Evolutionary conservation across 2,329 filamentous ascomycete species (phyloP), one percentile per base, ranked within the genome.

Genomic region (Aspergillus calidoustus): DNA sequence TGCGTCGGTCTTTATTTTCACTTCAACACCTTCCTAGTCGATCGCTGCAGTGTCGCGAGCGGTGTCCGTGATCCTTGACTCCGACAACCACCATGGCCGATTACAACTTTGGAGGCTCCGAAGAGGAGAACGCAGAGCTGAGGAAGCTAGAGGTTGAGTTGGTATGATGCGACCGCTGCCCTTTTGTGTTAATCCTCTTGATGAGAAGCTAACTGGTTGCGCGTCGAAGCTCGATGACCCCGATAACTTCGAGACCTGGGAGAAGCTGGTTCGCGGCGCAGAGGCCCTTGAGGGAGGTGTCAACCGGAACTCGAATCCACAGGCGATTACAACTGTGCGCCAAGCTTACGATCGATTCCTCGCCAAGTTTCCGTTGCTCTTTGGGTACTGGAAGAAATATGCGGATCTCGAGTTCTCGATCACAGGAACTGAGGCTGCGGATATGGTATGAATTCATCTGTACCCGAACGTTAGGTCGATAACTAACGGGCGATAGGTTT

Each of bases 331-430:
- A 22, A 89, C 92, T 11, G 90, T 93, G 59, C 90, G 95, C 78
- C 88, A 91, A 76, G 87, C 91, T 65, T 98, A 96, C 81, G 93
- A 99, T 76, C 88, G 91, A 52, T 96, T 99, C 74, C 89, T 99
- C 23, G 87, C 91, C 64, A 97, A 97, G 74, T 99, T 97, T 68
- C 95, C 95, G 3, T 85, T 98, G 11, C 87, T 98, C 44, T 99
- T 98, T 72, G 95, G 94, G 56, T 99, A 98, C 82, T 99, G 95
- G 95, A 98, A 98, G 83, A 98, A 97, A 77, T 99, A 98, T 84
- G 95, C 95, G 73, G 94, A 98, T 72, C 85, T 96, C 66, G 95
- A 99, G 74, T 99, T 99, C 80, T 93, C 93, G 54, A 97, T 99
- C 67, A 93, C 93, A 4, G 95, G 95, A 19, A 96, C 95, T 5